phyloP scores from a whole-genome alignment of 2,329 filamentous ascomycete species.

The Phyllachora maydis region DNA sequence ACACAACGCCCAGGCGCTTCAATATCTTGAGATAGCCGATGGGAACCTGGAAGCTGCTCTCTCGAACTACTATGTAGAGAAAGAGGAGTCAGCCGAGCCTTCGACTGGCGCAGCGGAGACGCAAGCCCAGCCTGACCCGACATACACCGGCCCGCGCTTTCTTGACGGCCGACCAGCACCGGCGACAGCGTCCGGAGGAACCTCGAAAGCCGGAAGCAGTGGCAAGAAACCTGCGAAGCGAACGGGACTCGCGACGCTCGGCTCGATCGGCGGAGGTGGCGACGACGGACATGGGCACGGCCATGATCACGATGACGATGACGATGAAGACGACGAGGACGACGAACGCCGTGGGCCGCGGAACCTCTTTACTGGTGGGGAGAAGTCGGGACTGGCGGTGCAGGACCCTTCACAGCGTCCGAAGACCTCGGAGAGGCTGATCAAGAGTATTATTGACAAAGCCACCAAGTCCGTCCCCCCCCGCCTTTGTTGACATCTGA shows the following conservation, averaged over 20 bases:
- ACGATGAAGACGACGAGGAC: not conserved
- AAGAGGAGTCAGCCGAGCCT: slow-evolving; percentile 18
- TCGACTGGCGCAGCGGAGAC: slow-evolving; percentile 17
- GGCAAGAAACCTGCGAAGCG: slow-evolving; percentile 26
- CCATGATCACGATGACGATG: not conserved
- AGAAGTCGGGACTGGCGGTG: slow-evolving; percentile 57
- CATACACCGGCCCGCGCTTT: slow-evolving; percentile 40
- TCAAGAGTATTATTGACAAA: slow-evolving; percentile 43
- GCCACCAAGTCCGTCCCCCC: slow-evolving; percentile 31
- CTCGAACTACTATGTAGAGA: too few relatives aligned
- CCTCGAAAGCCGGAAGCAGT: slow-evolving; percentile 12
- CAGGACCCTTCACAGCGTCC: slow-evolving; percentile 34
- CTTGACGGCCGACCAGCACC: slow-evolving; percentile 40
- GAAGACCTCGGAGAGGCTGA: slow-evolving; percentile 29
- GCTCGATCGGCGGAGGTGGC: slow-evolving; percentile 27
- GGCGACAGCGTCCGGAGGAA: slow-evolving; percentile 14
- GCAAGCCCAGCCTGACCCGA: slow-evolving; percentile 11
- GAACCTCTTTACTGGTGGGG: slow-evolving; percentile 66
- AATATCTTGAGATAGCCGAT: too few relatives aligned
- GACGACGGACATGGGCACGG: not conserved
- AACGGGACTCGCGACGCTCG: slow-evolving; percentile 39
- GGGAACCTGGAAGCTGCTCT: too few relatives aligned
- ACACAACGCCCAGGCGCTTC: too few relatives aligned
- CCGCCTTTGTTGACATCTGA: too few relatives aligned
- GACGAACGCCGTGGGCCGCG: slow-evolving; percentile 32